Conservation (phyloP, 805 yeast species). For the Zygotorulaspora chibaensis region DNA sequence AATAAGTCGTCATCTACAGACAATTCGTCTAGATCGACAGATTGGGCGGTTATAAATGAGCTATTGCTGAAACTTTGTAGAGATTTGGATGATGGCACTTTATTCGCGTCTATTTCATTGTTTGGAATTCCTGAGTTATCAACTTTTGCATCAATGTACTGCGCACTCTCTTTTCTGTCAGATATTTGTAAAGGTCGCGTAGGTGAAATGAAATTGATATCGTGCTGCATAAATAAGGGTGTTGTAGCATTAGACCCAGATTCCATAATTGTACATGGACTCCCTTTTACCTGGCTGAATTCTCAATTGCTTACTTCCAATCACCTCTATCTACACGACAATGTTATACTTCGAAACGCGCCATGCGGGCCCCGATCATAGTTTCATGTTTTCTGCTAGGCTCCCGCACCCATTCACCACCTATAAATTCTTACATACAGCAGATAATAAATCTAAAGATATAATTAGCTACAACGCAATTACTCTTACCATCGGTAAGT, state of each 20-base stretch:
- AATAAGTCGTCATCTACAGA: neutral
- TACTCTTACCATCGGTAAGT: too few relatives aligned
- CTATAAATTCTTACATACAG: too few relatives aligned
- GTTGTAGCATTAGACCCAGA: slow-evolving; percentile 8
- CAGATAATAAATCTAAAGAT: too few relatives aligned
- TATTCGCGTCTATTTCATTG: neutral
- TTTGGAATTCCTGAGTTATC: neutral
- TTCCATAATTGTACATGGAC: slow-evolving; percentile 7
- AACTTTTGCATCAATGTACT: neutral
- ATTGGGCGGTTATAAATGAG: slow-evolving; percentile 8
- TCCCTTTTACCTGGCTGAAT: neutral
- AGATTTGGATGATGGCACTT: slow-evolving; percentile 3
- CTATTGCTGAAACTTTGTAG: slow-evolving; percentile 5
- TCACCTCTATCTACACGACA: too few relatives aligned
- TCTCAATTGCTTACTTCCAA: too few relatives aligned
- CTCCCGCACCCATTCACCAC: too few relatives aligned
- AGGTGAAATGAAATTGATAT: slow-evolving; percentile 9
- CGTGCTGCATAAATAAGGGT: slow-evolving; percentile 10
- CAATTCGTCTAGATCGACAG: neutral
- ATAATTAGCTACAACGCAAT: too few relatives aligned
- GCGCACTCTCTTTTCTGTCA: neutral
- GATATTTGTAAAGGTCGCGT: slow-evolving; percentile 7
- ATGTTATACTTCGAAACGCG: too few relatives aligned
- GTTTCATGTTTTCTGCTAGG: too few relatives aligned
- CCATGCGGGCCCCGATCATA: too few relatives aligned